These are phyloP conservation scores for Amanita jacksonii DNA, from an alignment of 768 basidiomycete species.

Conservation along the genomic window DNA sequence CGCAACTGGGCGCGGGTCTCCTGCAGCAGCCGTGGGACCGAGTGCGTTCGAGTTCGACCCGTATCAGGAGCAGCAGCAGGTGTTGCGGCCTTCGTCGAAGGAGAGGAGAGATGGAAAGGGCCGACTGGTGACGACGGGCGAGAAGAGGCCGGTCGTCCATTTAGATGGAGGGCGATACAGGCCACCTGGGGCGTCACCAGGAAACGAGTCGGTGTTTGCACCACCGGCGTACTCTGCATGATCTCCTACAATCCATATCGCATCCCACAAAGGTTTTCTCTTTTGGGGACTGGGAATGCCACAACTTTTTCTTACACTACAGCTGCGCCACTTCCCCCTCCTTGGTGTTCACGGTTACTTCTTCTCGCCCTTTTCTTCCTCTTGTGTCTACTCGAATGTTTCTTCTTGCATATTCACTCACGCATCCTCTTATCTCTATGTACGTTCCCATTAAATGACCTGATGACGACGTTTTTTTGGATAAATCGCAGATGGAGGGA, in stretches of 20 bases:
- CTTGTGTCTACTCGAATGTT: too few relatives aligned
- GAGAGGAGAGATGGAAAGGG: slow-evolving; percentile 22
- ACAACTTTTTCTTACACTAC: too few relatives aligned
- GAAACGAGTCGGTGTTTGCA: neutral
- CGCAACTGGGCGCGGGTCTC: neutral
- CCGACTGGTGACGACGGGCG: slow-evolving; percentile 17
- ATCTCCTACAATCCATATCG: neutral
- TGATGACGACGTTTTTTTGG: too few relatives aligned
- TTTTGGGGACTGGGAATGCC: too few relatives aligned
- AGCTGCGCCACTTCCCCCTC: too few relatives aligned
- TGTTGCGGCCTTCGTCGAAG: slow-evolving; percentile 5
- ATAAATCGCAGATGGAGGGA: too few relatives aligned
- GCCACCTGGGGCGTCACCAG: slow-evolving; percentile 1
- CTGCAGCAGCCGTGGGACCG: neutral
- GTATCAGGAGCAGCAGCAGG: slow-evolving; percentile 1
- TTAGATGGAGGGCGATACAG: slow-evolving; percentile 29
- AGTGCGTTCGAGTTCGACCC: neutral
- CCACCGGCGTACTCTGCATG: slow-evolving; percentile 7
- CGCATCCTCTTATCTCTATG: too few relatives aligned
- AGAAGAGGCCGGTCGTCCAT: slow-evolving; percentile 28
- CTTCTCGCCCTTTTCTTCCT: too few relatives aligned
- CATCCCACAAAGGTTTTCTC: neutral
- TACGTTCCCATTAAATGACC: too few relatives aligned
- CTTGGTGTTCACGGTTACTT: too few relatives aligned
- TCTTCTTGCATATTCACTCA: too few relatives aligned